Conservation (phyloP, 2,329 filamentous ascomycete species). For the Curvularia eragrostidis region DNA sequence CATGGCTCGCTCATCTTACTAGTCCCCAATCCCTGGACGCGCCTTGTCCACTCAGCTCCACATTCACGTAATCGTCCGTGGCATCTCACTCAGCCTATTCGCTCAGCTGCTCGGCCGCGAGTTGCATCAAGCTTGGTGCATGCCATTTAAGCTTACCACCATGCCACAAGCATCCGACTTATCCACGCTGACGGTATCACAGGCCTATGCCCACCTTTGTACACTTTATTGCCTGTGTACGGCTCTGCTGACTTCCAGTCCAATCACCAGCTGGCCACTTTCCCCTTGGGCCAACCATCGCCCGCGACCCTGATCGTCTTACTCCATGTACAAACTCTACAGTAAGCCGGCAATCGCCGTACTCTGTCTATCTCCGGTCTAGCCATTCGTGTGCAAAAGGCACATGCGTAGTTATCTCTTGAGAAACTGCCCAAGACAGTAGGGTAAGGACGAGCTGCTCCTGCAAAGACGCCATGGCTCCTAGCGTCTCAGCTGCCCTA, state of each 20-base stretch:
- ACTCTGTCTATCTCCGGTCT: not conserved
- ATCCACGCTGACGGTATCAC: constrained; percentile 38
- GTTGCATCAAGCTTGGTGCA: constrained; percentile 41
- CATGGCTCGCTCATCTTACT: constrained; percentile 1
- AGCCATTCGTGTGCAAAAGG: constrained; percentile 17
- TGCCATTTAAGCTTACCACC: constrained; percentile 46
- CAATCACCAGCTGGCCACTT: not conserved
- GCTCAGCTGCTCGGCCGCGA: constrained; percentile 30
- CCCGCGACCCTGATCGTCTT: not conserved
- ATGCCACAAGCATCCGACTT: constrained; percentile 36
- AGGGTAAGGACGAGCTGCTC: constrained; percentile 21
- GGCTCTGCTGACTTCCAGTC: not conserved
- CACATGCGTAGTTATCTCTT: constrained; percentile 16
- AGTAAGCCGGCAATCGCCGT: not conserved
- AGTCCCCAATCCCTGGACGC: constrained; percentile 29
- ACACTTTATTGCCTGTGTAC: not conserved
- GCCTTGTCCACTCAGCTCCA: constrained; percentile 41
- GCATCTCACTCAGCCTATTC: constrained; percentile 30
- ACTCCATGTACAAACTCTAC: not conserved
- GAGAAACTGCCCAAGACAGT: constrained; percentile 29
- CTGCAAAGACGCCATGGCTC: constrained; percentile 24
- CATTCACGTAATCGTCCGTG: constrained; percentile 37
- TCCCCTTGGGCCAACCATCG: too few species aligned
- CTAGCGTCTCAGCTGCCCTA: constrained; percentile 42
- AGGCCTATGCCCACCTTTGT: constrained; percentile 9